Conservation (phyloP, 2,329 filamentous ascomycete genomes). For the Fusarium proliferatum region DNA sequence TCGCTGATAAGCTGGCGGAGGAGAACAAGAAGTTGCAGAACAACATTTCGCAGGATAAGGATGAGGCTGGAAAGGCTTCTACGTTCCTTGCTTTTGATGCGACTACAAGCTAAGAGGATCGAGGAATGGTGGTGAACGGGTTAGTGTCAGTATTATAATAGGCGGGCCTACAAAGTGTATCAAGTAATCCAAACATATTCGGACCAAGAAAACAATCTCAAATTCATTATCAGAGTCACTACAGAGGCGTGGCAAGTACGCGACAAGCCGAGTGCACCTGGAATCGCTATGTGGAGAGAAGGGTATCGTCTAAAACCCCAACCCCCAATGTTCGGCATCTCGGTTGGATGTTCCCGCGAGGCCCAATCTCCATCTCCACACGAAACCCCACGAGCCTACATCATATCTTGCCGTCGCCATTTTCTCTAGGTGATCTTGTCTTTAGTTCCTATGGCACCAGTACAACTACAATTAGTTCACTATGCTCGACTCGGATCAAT, state of each 20-base stretch:
- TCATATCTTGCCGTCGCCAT: not conserved
- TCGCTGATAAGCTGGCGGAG: constrained; percentile 55
- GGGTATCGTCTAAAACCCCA: not conserved
- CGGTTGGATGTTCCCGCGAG: constrained; percentile 38
- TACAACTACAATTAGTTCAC: too few species aligned
- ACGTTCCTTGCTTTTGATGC: constrained; percentile 46
- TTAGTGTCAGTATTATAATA: too few species aligned
- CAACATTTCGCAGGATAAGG: constrained; percentile 62
- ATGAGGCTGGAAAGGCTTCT: constrained; percentile 59
- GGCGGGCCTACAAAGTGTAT: not conserved
- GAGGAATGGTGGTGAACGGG: too few species aligned
- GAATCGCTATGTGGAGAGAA: not conserved
- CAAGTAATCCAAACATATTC: not conserved
- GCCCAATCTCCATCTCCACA: constrained; percentile 7
- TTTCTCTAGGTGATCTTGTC: rapidly evolving
- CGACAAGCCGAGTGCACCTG: too few species aligned
- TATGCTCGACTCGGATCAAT: constrained; percentile 29
- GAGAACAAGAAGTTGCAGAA: constrained; percentile 65
- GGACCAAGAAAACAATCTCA: rapidly evolving
- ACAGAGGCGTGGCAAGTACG: rapidly evolving
- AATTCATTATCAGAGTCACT: not conserved
- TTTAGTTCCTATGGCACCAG: not conserved
- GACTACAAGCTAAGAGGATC: constrained; percentile 12
- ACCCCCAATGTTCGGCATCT: constrained; percentile 13
- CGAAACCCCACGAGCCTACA: not conserved